phyloP scores from a whole-genome alignment of 2,329 filamentous ascomycete genomes.

The Chaetomium sp. region DNA sequence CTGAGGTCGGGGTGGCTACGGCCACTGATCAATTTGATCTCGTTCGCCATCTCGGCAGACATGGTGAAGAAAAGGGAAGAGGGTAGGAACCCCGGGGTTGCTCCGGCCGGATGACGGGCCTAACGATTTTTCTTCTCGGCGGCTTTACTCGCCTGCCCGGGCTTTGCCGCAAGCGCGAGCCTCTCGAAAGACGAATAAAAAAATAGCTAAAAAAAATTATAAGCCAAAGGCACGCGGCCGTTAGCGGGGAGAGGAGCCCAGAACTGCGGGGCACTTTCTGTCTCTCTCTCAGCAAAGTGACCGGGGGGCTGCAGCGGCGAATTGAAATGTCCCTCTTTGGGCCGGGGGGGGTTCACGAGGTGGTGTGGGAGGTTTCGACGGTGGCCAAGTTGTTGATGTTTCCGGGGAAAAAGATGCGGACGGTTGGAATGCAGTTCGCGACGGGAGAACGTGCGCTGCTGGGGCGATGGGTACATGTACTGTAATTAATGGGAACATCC shows the following conservation, averaged over 20 bases:
- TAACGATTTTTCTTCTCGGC: slow-evolving; percentile 11
- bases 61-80: slow-evolving; percentile 17
- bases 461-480: no score
- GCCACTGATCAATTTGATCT: slow-evolving; percentile 47
- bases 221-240: slow-evolving; percentile 10
- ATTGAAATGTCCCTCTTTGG: no score
- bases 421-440: slow-evolving; percentile 9
- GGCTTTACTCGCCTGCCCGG: neutral
- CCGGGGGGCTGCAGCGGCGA: no score
- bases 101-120: slow-evolving; percentile 17
- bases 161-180: no score
- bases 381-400: no score
- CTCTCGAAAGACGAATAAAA: no score
- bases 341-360: no score
- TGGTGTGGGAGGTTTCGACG: no score
- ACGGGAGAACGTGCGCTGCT: slow-evolving; percentile 6
- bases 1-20: slow-evolving; percentile 44
- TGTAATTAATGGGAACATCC: no score
- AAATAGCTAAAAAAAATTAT: no score
- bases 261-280: slow-evolving; percentile 13
- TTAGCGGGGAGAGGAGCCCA: slow-evolving; percentile 18
- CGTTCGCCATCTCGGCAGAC: slow-evolving; percentile 41
- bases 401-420: neutral
- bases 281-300: no score
- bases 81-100: neutral